A percentile compares a stretch with the other conserved stretches of the same genome.
Evolutionary conservation across 345 rosid genomes (phyloP).

Genomic region (Sonneratia caseolaris): DNA sequence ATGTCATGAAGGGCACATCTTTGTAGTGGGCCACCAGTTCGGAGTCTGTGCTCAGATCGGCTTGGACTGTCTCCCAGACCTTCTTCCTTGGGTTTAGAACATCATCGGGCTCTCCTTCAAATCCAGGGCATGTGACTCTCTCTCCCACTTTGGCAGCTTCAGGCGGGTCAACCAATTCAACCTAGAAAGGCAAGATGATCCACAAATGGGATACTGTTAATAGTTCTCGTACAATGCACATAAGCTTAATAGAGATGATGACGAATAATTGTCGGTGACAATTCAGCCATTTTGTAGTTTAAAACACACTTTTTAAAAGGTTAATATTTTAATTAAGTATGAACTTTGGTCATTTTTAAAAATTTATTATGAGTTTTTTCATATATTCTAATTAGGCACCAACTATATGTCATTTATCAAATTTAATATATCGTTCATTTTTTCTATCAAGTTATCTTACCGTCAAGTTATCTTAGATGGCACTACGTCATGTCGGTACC

Average conservation of each 20-base stretch:
- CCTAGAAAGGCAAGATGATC: constrained; percentile 23
- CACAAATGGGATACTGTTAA: not conserved
- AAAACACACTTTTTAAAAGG: not conserved
- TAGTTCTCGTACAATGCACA: not conserved
- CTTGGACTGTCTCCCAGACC: constrained; percentile 73
- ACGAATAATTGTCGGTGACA: not conserved
- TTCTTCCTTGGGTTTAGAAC: constrained; percentile 86
- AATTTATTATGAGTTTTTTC: too few relatives aligned
- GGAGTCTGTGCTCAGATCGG: constrained; percentile 46
- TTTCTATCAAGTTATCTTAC: too few relatives aligned
- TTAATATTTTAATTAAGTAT: too few relatives aligned
- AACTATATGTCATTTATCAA: too few relatives aligned
- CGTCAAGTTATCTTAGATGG: too few relatives aligned
- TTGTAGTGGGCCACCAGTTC: constrained; percentile 71
- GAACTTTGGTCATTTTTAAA: too few relatives aligned
- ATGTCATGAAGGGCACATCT: constrained; percentile 66
- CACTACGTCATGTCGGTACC: too few relatives aligned
- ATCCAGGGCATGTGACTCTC: constrained; percentile 58
- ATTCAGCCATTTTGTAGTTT: not conserved
- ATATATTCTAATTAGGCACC: too few relatives aligned
- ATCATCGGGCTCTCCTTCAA: constrained; percentile 70
- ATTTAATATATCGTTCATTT: too few relatives aligned
- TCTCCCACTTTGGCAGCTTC: constrained; percentile 50
- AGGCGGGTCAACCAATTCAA: constrained; percentile 91
- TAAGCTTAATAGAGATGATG: not conserved